Base-by-base conservation (phyloP, 371 early-diverging fungal species). In the Mucor indicus region DNA sequence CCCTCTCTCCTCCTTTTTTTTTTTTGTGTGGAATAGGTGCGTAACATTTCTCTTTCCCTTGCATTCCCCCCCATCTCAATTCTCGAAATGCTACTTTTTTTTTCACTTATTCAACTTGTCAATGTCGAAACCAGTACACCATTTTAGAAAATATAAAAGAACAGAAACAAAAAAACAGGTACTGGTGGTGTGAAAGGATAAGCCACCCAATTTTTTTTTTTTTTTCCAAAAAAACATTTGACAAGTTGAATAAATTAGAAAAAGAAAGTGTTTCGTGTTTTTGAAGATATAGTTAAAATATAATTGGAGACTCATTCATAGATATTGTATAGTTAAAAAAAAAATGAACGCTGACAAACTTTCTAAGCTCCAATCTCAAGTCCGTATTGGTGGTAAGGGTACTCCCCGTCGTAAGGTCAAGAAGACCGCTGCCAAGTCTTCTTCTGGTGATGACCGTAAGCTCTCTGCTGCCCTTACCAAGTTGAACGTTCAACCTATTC, bases 341-440 rank as follows among this genome's bases (percentile, higher is more conserved):
- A 33, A 46, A 50, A 96, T 96, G 96, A 92, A 94, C 86, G 83
- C 89, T 72, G 95, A 93, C 57, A 96, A 92, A 81, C 89, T 98
- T 66, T 88, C 91, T 53, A 92, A 92, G 81, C 89, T 96, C 60
- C 95, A 95, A 78, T 47, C 80, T 56, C 84, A 87, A 66, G 91
- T 88, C 80, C 92, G 95, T 62, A 93, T 92, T 63, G 96, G 97
- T 69, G 93, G 95, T 55, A 94, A 93, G 79, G 77, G 77, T 67
- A 91, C 97, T 50, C 96, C 98, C 60, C 90, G 98, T 70, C 95
- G 95, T 83, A 64, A 64, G 64, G 51, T 50, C 53, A 62, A 62
- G 60, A 67, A 62, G 57, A 57, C 50, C 60, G 77, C 87, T 63
- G 90, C 88, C 84, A 95, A 84, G 77, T 55, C 79, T 41, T 49